Evolutionary conservation across 2,329 filamentous ascomycete genomes (phyloP).

Genomic region (Trichoderma cornu-damae): DNA sequence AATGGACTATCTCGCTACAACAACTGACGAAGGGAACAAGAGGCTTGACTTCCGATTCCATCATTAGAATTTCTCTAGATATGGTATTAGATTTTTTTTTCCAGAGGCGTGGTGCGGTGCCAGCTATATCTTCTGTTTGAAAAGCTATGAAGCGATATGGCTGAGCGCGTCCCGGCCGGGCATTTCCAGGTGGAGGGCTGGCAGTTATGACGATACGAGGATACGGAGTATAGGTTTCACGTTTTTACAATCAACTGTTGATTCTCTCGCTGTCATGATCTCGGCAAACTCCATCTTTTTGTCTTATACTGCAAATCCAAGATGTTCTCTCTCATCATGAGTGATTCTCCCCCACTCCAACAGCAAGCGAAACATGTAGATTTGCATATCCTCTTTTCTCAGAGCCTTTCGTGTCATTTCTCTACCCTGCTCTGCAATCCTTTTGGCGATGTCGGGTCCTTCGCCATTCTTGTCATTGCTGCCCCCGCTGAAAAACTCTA

Average conservation of each 20-base stretch:
- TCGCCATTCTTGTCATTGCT: background rate
- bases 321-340: slow-evolving; percentile 46
- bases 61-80: slow-evolving; percentile 31
- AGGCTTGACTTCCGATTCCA: slow-evolving; percentile 52
- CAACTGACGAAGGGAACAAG: slow-evolving; percentile 49
- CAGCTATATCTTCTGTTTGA: background rate
- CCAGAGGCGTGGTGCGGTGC: background rate
- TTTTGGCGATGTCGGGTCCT: slow-evolving; percentile 21
- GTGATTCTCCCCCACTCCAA: slow-evolving; percentile 65
- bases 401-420: slow-evolving; percentile 55
- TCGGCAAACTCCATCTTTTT: background rate
- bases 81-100: background rate
- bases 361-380: slow-evolving; percentile 67
- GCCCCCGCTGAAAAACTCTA: slow-evolving; percentile 22
- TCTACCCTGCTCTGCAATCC: slow-evolving; percentile 34
- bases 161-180: background rate
- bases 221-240: background rate
- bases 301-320: slow-evolving; percentile 26
- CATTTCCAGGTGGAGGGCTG: background rate
- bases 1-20: slow-evolving; percentile 44
- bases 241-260: background rate
- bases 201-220: background rate
- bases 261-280: background rate
- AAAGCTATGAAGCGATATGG: background rate
- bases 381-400: slow-evolving; percentile 65